Conservation (phyloP, 2,329 filamentous ascomycete species). For the Phyllosticta capitalensis region DNA sequence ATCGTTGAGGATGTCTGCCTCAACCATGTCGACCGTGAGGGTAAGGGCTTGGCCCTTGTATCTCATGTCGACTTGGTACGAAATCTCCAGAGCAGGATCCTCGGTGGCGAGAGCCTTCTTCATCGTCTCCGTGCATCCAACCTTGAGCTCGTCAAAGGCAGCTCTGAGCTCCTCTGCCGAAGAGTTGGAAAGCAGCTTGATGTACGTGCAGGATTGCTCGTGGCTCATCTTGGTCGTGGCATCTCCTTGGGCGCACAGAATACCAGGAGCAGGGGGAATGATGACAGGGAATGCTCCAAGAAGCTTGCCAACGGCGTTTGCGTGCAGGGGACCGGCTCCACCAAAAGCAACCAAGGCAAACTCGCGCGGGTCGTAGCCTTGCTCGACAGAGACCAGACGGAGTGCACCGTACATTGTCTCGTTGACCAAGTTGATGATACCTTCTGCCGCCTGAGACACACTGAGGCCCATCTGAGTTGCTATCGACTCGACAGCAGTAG, state of each 20-base stretch:
- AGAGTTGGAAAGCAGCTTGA: conserved; percentile 31
- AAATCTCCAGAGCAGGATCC: conserved; percentile 22
- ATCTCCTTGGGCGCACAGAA: conserved; percentile 42
- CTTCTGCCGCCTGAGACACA: conserved; percentile 35
- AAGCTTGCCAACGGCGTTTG: conserved; percentile 41
- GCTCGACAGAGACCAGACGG: conserved; percentile 42
- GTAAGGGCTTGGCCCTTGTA: conserved; percentile 39
- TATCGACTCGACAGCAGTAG: conserved; percentile 32
- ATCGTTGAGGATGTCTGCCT: conserved; percentile 16
- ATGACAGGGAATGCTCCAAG: conserved; percentile 45
- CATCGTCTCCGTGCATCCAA: conserved; percentile 31
- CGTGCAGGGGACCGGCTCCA: conserved; percentile 43
- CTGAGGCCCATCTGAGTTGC: conserved; percentile 39
- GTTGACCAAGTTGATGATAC: conserved; percentile 41
- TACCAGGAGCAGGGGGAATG: conserved; percentile 41
- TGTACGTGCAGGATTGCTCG: conserved; percentile 38
- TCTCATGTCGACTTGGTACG: conserved; percentile 38
- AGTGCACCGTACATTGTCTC: conserved; percentile 45
- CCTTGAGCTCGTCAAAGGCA: conserved; percentile 28
- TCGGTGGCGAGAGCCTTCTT: conserved; percentile 26
- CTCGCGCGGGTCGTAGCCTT: conserved; percentile 42
- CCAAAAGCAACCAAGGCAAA: conserved; percentile 44
- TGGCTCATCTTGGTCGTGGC: conserved; percentile 41
- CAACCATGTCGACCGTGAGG: conserved; percentile 22
- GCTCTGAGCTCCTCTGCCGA: conserved; percentile 24